These are phyloP conservation scores for Arthrobotrys megalospora DNA, from an alignment of 2,329 filamentous ascomycete species.

Conservation along the genomic window DNA sequence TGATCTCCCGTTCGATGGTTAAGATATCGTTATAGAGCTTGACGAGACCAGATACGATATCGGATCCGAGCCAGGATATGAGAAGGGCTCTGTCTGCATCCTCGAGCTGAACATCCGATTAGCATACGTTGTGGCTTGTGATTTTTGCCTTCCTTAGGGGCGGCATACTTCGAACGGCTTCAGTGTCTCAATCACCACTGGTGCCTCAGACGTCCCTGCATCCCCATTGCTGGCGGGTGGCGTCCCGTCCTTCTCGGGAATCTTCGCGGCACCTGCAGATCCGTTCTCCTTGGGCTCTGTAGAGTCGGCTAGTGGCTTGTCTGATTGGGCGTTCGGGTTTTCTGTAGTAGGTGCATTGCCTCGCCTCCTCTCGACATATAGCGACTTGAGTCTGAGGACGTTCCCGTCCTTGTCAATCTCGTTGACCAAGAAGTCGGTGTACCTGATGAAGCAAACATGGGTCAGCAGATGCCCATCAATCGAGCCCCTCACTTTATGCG, in stretches of 20 bases:
- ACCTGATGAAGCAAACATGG: constrained; percentile 70
- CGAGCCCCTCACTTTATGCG: constrained; percentile 15
- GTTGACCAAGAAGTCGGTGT: constrained; percentile 93
- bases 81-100: constrained; percentile 70
- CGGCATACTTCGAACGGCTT: constrained; percentile 45
- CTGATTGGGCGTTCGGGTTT: constrained; percentile 58
- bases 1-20: constrained; percentile 66
- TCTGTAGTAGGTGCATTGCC: constrained; percentile 21
- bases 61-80: constrained; percentile 71
- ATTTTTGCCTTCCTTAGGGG: neutral
- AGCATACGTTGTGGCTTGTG: constrained; percentile 13
- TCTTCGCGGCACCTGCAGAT: constrained; percentile 25
- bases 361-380: constrained; percentile 63
- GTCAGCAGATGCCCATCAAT: constrained; percentile 33
- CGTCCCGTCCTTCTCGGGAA: constrained; percentile 12
- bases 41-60: constrained; percentile 71
- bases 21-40: constrained; percentile 69
- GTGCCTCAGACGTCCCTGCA: constrained; percentile 14
- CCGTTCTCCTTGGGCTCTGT: constrained; percentile 33
- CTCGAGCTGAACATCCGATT: constrained; percentile 38
- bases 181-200: constrained; percentile 21
- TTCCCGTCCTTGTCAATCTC: constrained; percentile 84
- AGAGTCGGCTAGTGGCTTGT: constrained; percentile 46
- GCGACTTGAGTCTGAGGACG: constrained; percentile 79
- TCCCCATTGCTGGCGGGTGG: constrained; percentile 8